Evolutionary conservation across 768 basidiomycete genomes (phyloP).

Genomic region (Lentinus brumalis): DNA sequence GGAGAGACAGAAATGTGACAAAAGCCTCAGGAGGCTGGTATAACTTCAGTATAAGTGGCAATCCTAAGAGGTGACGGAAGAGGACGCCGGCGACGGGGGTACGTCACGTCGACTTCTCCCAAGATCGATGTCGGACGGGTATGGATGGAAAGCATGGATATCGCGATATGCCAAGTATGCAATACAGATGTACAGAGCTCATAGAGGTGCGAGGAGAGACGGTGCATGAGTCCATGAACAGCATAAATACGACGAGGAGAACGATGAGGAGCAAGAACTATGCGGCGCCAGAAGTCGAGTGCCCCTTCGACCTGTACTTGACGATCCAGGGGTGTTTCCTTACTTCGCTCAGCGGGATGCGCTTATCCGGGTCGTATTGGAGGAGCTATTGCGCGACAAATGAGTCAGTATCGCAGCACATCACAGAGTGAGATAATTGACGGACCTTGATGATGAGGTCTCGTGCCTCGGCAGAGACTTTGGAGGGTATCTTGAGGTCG

Average conservation of each 20-base stretch:
- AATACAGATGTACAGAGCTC: conserved; percentile 2
- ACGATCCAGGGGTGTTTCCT: conserved; percentile 86
- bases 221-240: conserved; percentile 12
- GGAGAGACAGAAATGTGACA: too few species aligned
- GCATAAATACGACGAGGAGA: background rate
- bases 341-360: conserved; percentile 75
- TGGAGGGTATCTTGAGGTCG: conserved; percentile 58
- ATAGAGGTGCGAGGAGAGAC: background rate
- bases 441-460: conserved; percentile 49
- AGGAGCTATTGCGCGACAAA: conserved; percentile 59
- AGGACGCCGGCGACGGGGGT: too few species aligned
- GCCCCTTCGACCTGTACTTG: conserved; percentile 58
- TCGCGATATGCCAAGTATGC: conserved; percentile 7
- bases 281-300: conserved; percentile 17
- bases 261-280: background rate
- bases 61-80: too few species aligned
- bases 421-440: background rate
- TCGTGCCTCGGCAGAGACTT: conserved; percentile 45
- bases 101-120: too few species aligned
- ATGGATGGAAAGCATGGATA: background rate
- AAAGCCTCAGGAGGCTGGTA: too few species aligned
- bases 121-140: background rate
- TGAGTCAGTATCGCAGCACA: background rate
- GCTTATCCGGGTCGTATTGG: conserved; percentile 75
- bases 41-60: too few species aligned